Percentiles rank a stretch among this genome's conserved stretches.
Conservation (phyloP, 2,329 filamentous ascomycete species). For the Ophiostoma sp. region DNA sequence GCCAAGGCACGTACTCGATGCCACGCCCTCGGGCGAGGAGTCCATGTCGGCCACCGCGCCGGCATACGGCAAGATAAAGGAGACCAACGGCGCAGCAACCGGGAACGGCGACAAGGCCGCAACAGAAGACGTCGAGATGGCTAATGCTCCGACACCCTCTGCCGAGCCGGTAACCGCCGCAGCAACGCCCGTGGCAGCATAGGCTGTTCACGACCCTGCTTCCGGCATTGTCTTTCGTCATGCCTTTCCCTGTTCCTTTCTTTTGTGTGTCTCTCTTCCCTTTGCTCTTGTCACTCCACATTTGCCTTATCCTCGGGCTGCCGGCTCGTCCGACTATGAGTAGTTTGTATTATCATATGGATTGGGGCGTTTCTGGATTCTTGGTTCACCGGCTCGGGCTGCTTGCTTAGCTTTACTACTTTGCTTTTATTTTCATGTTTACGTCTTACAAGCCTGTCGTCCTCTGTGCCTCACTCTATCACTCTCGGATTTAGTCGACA, state of each 20-base stretch:
- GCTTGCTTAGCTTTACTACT: too few relatives aligned
- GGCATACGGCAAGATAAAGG: slow-evolving; percentile 51
- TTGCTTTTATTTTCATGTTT: background rate
- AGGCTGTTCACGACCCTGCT: background rate
- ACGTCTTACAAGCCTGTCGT: background rate
- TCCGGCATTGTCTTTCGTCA: too few relatives aligned
- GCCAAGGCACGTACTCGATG: slow-evolving; percentile 45
- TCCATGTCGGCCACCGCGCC: too few relatives aligned
- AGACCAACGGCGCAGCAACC: slow-evolving; percentile 50
- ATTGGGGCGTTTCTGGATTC: slow-evolving; percentile 4
- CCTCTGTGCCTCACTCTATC: background rate
- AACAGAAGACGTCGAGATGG: slow-evolving; percentile 48
- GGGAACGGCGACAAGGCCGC: slow-evolving; percentile 38
- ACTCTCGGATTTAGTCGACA: too few relatives aligned
- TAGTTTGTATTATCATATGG: background rate
- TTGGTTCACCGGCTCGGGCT: background rate
- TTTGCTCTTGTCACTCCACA: background rate
- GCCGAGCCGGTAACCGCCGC: slow-evolving; percentile 19
- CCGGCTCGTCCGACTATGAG: background rate
- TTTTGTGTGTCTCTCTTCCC: background rate
- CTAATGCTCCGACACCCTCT: slow-evolving; percentile 45
- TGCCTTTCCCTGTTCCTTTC: background rate
- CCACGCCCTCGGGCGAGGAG: slow-evolving; percentile 32
- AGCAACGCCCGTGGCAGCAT: slow-evolving; percentile 20
- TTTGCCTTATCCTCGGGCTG: background rate